Base-by-base conservation (phyloP, 2,329 filamentous ascomycete genomes). In the Drechslerella stenobrocha region DNA sequence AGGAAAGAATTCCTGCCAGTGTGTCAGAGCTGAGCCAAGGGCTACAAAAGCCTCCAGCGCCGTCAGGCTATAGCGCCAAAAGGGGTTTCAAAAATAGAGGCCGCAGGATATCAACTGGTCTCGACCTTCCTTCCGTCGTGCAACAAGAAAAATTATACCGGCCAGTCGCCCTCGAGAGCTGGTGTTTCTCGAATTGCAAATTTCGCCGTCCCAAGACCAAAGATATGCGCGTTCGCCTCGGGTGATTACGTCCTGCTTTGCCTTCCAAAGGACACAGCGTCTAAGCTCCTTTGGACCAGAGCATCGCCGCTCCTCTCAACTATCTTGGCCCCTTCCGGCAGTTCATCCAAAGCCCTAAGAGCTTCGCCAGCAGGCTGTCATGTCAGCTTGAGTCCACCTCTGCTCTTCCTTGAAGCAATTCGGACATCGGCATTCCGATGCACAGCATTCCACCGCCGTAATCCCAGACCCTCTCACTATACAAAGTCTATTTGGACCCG, bases 1-100 rank as follows among this genome's bases (percentile, higher is more conserved):
- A 56, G 53, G 30, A 45, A 52, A 34, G 26, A n/a, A 51, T 46
- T 60, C 55, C 55, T 60, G 55, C 34, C 32, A 51, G 55, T 60
- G 63, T 67, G 63, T 67, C 63, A 67, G 63, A 67, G 37, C 37
- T 42, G 52, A 30, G 9, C 55, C 45, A 55, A 15, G 59, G 13
- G 48, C 60, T 60, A 55, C 60, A 67, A 67, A 44, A 44, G 46
- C 28, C 11, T 11, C 44, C 44, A 67, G 55, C 48, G 34, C 50
- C 55, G 58, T 55, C 55, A 56, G 53, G 55, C 32, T 47, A 51
- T 55, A 35, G 48, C 34, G 55, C 42, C 47, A 45, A 47, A 22
- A 35, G 35, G 53, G 48, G 34, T 28, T 40, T 60, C 55, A 60
- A 67, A 67, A 67, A 59, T 66, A 59, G 55, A 51, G 55, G 55